Evolutionary conservation across 768 basidiomycete genomes (phyloP), one percentile per base, ranked within the genome.

Genomic region (Lentinula guzmanii): DNA sequence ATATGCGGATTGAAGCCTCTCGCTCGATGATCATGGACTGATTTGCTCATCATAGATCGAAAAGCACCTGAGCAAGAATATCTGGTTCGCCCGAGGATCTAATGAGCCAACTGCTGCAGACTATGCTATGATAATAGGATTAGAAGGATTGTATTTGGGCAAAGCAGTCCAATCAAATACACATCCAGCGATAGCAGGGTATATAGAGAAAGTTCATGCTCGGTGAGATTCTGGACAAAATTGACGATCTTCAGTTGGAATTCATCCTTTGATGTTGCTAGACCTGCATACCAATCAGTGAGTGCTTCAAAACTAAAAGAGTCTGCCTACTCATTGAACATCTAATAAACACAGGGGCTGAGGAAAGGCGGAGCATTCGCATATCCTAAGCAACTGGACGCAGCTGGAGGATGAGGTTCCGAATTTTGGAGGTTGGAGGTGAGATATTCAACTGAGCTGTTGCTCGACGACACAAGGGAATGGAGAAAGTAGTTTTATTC

Each of bases 21-120:
- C 28, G 28, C 28, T 28, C 28, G 28, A 13, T 28, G n/a, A 8
- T 56, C n/a, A 21, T 2, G 41, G 21, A 39, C 16, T n/a, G 5
- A 16, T 39, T 13, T 39, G 18, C 4, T 28, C 10, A 35, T 39
- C 16, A n/a, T 24, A 59, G 58, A 51, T 59, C 31, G 58, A 59
- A 16, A 16, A 48, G 3, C 58, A 59, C 21, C 43, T 59, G 4
- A 50, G 45, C 46, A 21, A 59, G 16, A 48, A 59, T 18, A 31
- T n/a, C 21, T 59, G 58, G 58, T 59, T 59, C 18, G 58, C 58
- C 46, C 33, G 45, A 13, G 58, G 58, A 50, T 59, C 58, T 9
- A 21, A 56, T 31, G 46, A 24, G 8, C 58, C 58, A 15, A 59
- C 58, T 24, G 41, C 45, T 21, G 58, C 58, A 35, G 58, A 59